Conservation (phyloP, 192 early-diverging fungal genomes). For the Gaertneriomyces sp. region DNA sequence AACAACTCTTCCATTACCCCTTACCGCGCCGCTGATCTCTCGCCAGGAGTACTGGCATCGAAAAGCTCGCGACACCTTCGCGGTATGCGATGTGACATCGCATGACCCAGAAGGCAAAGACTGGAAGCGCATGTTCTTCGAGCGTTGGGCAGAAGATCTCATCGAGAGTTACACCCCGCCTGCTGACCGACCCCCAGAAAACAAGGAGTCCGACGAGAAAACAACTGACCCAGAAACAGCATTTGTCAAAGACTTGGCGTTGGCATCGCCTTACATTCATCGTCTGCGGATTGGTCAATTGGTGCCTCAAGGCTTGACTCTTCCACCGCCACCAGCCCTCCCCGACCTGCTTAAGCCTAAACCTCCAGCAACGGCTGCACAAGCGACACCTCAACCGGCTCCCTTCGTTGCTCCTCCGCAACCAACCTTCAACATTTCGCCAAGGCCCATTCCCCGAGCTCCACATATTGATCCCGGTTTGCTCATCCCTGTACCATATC, state of each 20-base stretch:
- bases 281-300: slow-evolving; percentile 37
- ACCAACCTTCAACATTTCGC: not conserved
- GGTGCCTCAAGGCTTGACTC: slow-evolving; percentile 26
- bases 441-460: slow-evolving; percentile 5
- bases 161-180: slow-evolving; percentile 41
- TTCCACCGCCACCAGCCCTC: slow-evolving; percentile 14
- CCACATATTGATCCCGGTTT: slow-evolving; percentile 46
- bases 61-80: slow-evolving; percentile 35
- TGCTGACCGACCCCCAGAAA: not conserved
- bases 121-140: slow-evolving; percentile 54
- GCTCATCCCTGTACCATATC: slow-evolving; percentile 24
- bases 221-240: slow-evolving; percentile 18
- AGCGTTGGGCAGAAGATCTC: slow-evolving; percentile 36
- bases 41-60: slow-evolving; percentile 51
- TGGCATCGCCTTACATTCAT: slow-evolving; percentile 38
- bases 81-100: slow-evolving; percentile 27
- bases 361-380: not conserved
- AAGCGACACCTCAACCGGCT: not conserved
- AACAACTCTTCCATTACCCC: slow-evolving; percentile 36
- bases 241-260: slow-evolving; percentile 29
- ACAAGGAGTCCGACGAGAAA: no score
- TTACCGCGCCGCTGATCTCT: slow-evolving; percentile 48
- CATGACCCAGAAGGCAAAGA: slow-evolving; percentile 27
- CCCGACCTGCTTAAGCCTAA: not conserved
- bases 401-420: not conserved